Base-by-base conservation (phyloP, 2,329 filamentous ascomycete genomes). In the Diaporthe nobilis region DNA sequence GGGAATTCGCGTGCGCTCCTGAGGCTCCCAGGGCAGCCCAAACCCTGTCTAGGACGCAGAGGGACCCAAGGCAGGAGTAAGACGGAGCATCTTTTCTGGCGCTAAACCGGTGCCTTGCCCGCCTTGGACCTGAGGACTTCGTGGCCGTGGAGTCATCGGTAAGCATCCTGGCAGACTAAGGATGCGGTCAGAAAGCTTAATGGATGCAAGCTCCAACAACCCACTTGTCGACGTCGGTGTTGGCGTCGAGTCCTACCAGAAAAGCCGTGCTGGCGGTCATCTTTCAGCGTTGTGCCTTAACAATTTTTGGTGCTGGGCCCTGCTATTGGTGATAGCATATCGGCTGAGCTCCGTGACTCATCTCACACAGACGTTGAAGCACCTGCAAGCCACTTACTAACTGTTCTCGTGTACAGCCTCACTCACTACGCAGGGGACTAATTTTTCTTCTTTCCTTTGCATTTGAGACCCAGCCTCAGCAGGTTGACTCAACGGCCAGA, bases 121-220 rank as follows among this genome's bases (percentile, higher is more conserved):
- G 72, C 51, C 60, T 70, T 55, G 31, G 28, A 39, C 49, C 31
- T 7, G 4, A 25, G 42, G 47, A 53, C 71, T 73, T 65, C 42
- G 71, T 17, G 71, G 28, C 57, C 39, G 31, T n/a, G 57, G 57
- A 63, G 57, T 73, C 71, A 65, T 53, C 57, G 22, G 57, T 55
- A 31, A 53, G 28, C 47, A 44, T 22, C 47, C 65, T 49, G 34
- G 47, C 65, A 28, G 34, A 25, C 47, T 49, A 42, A 31, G n/a
- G n/a, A 70, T 42, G 49, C 34, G 49, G 65, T 55, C 34, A 70
- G 65, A 70, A 70, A 70, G 65, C 65, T 55, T 70, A 70, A 70
- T 70, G 65, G 34, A 12, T 70, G n/a, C 49, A 70, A 70, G 49
- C 49, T 51, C 49, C 49, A 42, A 13, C 31, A 15, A 37, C 28